Percentiles rank a stretch among this genome's conserved stretches.
Conservation (phyloP, 495 filamentous ascomycete genomes). For the Thermothielavioides terrestris region DNA sequence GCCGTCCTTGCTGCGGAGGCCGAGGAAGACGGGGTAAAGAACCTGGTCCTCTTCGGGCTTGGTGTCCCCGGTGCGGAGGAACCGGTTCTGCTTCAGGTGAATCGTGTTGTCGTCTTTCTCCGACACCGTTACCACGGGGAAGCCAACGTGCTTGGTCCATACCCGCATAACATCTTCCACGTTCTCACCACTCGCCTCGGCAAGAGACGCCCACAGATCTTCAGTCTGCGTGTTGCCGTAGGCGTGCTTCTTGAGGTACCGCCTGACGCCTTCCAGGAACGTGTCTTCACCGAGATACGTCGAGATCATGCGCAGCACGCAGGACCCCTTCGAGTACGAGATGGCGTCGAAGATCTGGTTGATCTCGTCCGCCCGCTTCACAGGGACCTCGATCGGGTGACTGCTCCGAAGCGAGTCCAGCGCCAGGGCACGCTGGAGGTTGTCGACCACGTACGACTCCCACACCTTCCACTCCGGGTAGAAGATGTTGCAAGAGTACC, state of each 20-base stretch:
- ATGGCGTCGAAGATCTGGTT: conserved; percentile 99
- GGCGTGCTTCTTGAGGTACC: conserved; percentile 91
- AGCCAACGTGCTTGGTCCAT: conserved; percentile 73
- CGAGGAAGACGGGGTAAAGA: conserved; percentile 63
- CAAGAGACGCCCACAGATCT: conserved; percentile 86
- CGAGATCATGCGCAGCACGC: conserved; percentile 94
- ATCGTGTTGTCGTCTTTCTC: conserved; percentile 53
- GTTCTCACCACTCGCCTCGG: conserved; percentile 83
- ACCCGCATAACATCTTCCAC: conserved; percentile 70
- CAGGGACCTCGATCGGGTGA: conserved; percentile 94
- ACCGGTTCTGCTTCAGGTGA: conserved; percentile 65
- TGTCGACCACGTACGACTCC: conserved; percentile 88
- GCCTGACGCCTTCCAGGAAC: conserved; percentile 87
- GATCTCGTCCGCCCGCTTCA: conserved; percentile 90
- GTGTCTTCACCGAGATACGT: conserved; percentile 87
- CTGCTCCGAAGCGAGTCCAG: conserved; percentile 89
- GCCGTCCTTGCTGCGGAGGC: conserved; percentile 57
- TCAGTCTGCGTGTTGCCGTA: conserved; percentile 78
- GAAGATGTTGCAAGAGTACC: conserved; percentile 74
- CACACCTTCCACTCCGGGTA: conserved; percentile 99
- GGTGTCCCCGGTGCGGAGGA: conserved; percentile 65
- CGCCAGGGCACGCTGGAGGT: conserved; percentile 74
- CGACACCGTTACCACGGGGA: conserved; percentile 61
- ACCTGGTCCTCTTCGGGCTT: conserved; percentile 79
- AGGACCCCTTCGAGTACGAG: conserved; percentile 94